These are phyloP conservation scores for Malbranchea zuffiana DNA, from an alignment of 2,329 filamentous ascomycete species.

Conservation along the genomic window DNA sequence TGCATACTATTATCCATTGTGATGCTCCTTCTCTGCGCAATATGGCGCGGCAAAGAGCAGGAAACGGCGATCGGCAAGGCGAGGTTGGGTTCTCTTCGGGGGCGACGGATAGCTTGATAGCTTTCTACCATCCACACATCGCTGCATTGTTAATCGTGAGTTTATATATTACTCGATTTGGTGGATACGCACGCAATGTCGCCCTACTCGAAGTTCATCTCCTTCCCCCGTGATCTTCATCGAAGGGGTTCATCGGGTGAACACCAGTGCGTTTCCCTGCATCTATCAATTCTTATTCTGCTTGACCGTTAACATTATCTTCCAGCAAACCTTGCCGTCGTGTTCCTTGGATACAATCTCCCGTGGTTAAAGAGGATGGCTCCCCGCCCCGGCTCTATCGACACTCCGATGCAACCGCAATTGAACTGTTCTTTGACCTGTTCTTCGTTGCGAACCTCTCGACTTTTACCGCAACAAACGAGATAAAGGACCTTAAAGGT, in stretches of 20 bases:
- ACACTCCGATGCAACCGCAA: conserved; percentile 42
- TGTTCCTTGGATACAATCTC: conserved; percentile 28
- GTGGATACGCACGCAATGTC: no score
- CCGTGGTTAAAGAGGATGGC: conserved; percentile 22
- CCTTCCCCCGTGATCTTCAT: conserved; percentile 14
- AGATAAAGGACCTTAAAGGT: conserved; percentile 42
- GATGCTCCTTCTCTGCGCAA: background rate
- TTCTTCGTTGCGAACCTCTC: conserved; percentile 56
- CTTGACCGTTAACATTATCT: no score
- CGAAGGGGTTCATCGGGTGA: conserved; percentile 19
- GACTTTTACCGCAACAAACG: conserved; percentile 48
- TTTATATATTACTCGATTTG: no score
- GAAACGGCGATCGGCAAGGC: background rate
- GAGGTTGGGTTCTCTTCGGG: background rate
- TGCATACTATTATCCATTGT: background rate
- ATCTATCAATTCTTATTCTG: conserved; percentile 3
- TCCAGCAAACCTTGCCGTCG: conserved; percentile 13
- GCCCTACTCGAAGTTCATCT: conserved; percentile 19
- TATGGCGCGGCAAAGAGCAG: background rate
- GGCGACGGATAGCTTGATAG: background rate
- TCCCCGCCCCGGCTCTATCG: conserved; percentile 30
- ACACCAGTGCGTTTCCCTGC: background rate
- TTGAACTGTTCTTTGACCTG: conserved; percentile 50
- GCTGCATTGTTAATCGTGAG: no score
- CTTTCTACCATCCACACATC: conserved; percentile 26